Base-by-base conservation (phyloP, 129 eudicot species). In the Centaurea solstitialis region DNA sequence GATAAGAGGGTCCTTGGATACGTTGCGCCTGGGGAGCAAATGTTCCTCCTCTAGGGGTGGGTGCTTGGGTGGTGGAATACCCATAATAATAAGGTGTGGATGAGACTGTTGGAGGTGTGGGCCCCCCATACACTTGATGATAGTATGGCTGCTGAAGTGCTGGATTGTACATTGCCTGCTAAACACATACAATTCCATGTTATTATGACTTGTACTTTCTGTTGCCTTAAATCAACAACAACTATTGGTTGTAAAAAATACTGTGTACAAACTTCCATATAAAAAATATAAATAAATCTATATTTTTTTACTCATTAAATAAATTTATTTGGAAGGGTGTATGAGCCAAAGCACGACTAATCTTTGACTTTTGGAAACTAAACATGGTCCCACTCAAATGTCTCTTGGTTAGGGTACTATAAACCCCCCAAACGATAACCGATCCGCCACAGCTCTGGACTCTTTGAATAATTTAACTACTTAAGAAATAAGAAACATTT, bases 21-120 rank as follows among this genome's bases (percentile, higher is more conserved):
- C 94, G 91, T 76, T 91, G 97, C 81, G 85, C 88, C 74, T 83
- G 88, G 39, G 86, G 53, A 66, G 75, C 39, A 74, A 82, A 93
- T 78, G 94, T 57, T 85, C 91, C 91, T 84, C 94, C 91, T 84
- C 94, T 85, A 65, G 94, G 82, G 75, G 91, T 70, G 26, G 97
- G 84, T 77, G 91, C 40, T 74, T 88, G 89, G 83, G 84, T 80
- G 50, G 81, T 80, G 40, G 94, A 77, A 70, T 89, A 85, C 74
- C 87, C 88, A 81, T 91, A 91, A 89, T 89, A 91, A 88, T 88
- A 91, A 18, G 98, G 95, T 74, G 87, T 28, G 70, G 90, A 88
- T 67, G 90, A 88, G 70, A 87, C 84, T 8, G 91, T 72, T 82
- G 91, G 72, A 10, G 90, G 78, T 88, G 93, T 84, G 45, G 81